A percentile compares a stretch with the other conserved stretches of the same genome.
Evolutionary conservation across 1,284 basidiomycete genomes (phyloP).

Genomic region (Leccinum subfulvum): DNA sequence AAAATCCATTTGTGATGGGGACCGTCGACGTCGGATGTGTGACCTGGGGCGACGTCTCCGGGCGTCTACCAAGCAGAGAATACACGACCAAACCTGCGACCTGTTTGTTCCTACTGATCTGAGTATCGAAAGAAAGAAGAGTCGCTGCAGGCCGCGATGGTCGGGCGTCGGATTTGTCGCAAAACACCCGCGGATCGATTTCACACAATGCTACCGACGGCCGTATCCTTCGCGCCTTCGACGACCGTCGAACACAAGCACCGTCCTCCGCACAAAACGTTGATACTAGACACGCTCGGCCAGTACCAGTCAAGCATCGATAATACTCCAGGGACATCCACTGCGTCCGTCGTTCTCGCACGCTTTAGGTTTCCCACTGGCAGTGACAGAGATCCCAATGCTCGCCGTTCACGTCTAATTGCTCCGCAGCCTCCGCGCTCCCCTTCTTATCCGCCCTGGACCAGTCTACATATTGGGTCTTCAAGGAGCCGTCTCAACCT

Average conservation of each 20-base stretch:
- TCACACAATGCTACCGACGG: background rate
- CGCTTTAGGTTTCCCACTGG: background rate
- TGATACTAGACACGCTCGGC: background rate
- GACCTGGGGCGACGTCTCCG: background rate
- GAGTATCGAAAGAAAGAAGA: background rate
- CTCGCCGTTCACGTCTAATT: background rate
- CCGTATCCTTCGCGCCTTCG: background rate
- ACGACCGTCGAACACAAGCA: constrained; percentile 2
- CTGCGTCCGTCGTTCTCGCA: constrained; percentile 8
- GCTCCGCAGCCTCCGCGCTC: background rate
- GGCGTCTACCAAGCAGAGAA: background rate
- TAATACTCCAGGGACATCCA: background rate
- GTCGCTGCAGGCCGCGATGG: constrained; percentile 6
- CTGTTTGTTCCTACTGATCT: background rate
- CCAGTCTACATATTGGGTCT: background rate
- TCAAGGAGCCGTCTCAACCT: background rate
- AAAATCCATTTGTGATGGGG: background rate
- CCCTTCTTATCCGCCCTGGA: background rate
- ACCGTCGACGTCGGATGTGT: background rate
- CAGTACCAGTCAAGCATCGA: background rate
- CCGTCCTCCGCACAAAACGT: constrained; percentile 1
- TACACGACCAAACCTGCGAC: background rate
- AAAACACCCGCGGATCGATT: constrained; percentile 10
- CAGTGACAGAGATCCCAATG: background rate
- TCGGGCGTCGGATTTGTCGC: background rate